Evolutionary conservation across 1,139 yeast species (phyloP), one percentile per base, ranked within the genome.

Genomic region (Debaryomyces udenii): DNA sequence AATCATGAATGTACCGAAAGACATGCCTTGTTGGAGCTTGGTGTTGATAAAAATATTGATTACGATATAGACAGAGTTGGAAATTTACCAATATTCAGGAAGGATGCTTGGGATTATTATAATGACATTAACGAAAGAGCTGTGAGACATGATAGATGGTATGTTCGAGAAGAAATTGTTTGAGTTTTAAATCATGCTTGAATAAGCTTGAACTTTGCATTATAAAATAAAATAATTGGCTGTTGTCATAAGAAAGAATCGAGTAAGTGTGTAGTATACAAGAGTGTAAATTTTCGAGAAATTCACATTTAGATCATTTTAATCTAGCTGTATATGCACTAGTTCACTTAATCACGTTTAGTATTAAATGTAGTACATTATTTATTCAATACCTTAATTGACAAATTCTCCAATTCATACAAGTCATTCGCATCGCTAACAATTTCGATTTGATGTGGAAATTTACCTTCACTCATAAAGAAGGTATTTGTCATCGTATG

Each of bases 51-150:
- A 11, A 52, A 62, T 3, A 40, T 42, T 2, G 47, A 47, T 27
- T 60, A 64, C 38, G 51, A 56, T 31, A 41, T 59, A 10, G 50
- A 47, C 6, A 44, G 47, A 7, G 35, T 56, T 35, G 59, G 56
- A 0, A 67, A 62, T 38, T 55, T 68, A 28, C 70, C 71, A 6
- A 45, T 66, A 14, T 50, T 60, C 27, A 52, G 75, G 42, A 68
- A 69, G 44, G 75, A 69, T 50, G 47, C 69, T n/a, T 68, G 70
- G 70, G 74, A 68, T 38, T 69, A 66, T 43, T 67, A 57, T 40
- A 55, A 66, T 37, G 75, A 68, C 39, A 53, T 68, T 11, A 62
- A 53, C 37, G 39, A 53, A 11, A 51, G 53, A 9, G 30, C 33
- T 3, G 64, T 55, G 6, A 37, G 51, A 10, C 46, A 50, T 39